A percentile compares a stretch with the other conserved stretches of the same genome.
phyloP scores from a whole-genome alignment of 805 yeast species.

The Kuraishia capsulata region DNA sequence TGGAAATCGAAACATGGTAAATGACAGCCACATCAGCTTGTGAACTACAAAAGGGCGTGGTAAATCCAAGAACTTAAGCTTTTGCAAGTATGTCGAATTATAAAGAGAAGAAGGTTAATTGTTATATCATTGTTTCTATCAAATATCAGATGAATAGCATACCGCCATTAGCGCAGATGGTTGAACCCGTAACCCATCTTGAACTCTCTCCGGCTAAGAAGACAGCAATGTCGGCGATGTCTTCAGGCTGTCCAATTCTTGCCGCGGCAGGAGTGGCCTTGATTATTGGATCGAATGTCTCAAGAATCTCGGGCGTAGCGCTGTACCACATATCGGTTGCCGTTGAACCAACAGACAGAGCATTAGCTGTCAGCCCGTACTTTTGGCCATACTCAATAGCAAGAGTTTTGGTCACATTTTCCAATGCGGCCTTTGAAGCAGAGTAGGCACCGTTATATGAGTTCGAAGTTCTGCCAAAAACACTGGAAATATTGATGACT shows the following conservation, averaged over 20 bases:
- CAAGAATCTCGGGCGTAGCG: conserved; percentile 7
- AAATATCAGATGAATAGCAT: background rate
- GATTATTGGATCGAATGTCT: conserved; percentile 5
- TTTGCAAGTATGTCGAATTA: conserved; percentile 17
- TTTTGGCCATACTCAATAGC: conserved; percentile 11
- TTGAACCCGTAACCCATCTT: conserved; percentile 10
- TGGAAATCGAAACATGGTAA: conserved; percentile 33
- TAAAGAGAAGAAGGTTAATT: no score
- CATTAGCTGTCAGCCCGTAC: conserved; percentile 8
- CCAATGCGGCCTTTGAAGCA: conserved; percentile 11
- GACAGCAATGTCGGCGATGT: conserved; percentile 11
- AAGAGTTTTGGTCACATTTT: conserved; percentile 7
- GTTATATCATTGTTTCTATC: no score
- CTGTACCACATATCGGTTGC: conserved; percentile 10
- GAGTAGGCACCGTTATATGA: conserved; percentile 5
- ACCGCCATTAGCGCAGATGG: conserved; percentile 11
- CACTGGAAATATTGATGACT: conserved; percentile 8
- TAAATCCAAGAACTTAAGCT: conserved; percentile 16
- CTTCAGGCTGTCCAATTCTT: conserved; percentile 11
- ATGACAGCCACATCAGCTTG: background rate
- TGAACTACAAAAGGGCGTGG: conserved; percentile 15
- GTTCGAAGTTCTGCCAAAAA: conserved; percentile 7
- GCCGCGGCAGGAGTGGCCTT: conserved; percentile 10
- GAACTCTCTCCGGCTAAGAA: conserved; percentile 9
- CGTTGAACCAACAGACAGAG: conserved; percentile 9